Evolutionary conservation across 305 asterid species (phyloP), one percentile per base, ranked within the genome.

Genomic region (Plantago coronopus): DNA sequence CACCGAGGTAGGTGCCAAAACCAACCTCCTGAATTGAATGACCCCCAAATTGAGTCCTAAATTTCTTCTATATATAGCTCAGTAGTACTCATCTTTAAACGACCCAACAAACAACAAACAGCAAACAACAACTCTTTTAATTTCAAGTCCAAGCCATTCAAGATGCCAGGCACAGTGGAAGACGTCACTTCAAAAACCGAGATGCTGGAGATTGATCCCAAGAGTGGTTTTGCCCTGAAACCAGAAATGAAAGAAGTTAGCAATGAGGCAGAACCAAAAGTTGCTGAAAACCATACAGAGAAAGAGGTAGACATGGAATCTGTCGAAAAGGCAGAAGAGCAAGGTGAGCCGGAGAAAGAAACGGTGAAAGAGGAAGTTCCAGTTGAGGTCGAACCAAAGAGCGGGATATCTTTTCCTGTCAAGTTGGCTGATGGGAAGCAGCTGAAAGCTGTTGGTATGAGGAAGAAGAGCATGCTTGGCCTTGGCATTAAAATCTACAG

Each of bases 401-500:
- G 87, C 12, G 95, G 91, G 31, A 70, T 79, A 40, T 78, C 89
- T 56, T 88, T 88, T 61, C 85, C 89, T 21, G 85, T 76, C 43
- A 66, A 17, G 72, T 60, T 85, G 71, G 76, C 59, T 9, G 83
- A 79, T 19, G 86, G 82, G 54, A 88, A 79, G 75, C 75, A 72
- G 65, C 78, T 83, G 63, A 66, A 67, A 48, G 77, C 88, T 48
- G 78, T 78, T 49, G 91, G 96, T 48, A 70, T 83, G 74, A 80
- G 95, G 74, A 85, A 85, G 85, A 88, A 78, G 71, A 85, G 89
- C 78, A 76, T 83, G 79, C 80, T 85, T 45, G 87, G 96, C 63
- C 15, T 85, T 58, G 79, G 91, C 63, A 72, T 88, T 79, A 85
- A 85, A 79, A 77, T 85, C 31, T 83, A 81, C 57, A 86, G 75